Evolutionary conservation across 2,329 filamentous ascomycete species (phyloP).

Genomic region (Calonectria pseudoreteaudii): DNA sequence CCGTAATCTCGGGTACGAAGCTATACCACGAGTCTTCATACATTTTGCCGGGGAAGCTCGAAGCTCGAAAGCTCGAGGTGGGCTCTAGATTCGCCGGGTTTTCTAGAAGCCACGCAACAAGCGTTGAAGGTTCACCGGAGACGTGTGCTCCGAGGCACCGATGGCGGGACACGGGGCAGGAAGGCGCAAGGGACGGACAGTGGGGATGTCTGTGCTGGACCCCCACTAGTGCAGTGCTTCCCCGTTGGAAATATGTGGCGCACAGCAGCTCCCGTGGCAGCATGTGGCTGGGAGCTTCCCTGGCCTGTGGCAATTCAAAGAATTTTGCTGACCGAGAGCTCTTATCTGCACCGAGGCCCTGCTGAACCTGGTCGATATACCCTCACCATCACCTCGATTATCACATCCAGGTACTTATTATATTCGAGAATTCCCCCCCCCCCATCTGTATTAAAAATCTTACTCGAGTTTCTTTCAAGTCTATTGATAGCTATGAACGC

Average conservation of each 20-base stretch:
- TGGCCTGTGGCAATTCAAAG: slow-evolving; percentile 37
- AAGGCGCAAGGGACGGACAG: not conserved
- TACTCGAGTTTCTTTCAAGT: not conserved
- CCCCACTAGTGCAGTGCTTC: slow-evolving; percentile 24
- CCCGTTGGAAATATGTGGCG: slow-evolving; percentile 29
- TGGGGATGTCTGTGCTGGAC: slow-evolving; percentile 29
- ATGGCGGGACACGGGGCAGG: slow-evolving; percentile 33
- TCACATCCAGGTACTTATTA: slow-evolving; percentile 17
- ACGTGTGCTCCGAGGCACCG: slow-evolving; percentile 45
- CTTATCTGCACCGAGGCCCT: not conserved
- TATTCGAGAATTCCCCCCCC: not conserved
- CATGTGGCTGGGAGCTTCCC: slow-evolving; percentile 20
- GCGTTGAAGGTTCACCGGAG: slow-evolving; percentile 44
- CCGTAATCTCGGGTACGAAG: slow-evolving; percentile 73
- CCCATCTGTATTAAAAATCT: not conserved
- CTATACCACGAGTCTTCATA: slow-evolving; percentile 90
- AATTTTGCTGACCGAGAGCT: slow-evolving; percentile 44
- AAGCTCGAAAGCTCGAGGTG: slow-evolving; percentile 29
- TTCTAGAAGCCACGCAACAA: slow-evolving; percentile 46
- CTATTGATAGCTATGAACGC: slow-evolving; percentile 44
- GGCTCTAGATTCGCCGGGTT: slow-evolving; percentile 28
- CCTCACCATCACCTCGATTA: slow-evolving; percentile 39
- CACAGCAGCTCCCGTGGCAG: slow-evolving; percentile 6
- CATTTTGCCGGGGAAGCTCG: slow-evolving; percentile 61
- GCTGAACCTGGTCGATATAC: slow-evolving; percentile 34